A percentile compares a stretch with the other conserved stretches of the same genome.
phyloP scores from a whole-genome alignment of 2,329 filamentous ascomycete species.

The Aspergillus pseudoterreus region DNA sequence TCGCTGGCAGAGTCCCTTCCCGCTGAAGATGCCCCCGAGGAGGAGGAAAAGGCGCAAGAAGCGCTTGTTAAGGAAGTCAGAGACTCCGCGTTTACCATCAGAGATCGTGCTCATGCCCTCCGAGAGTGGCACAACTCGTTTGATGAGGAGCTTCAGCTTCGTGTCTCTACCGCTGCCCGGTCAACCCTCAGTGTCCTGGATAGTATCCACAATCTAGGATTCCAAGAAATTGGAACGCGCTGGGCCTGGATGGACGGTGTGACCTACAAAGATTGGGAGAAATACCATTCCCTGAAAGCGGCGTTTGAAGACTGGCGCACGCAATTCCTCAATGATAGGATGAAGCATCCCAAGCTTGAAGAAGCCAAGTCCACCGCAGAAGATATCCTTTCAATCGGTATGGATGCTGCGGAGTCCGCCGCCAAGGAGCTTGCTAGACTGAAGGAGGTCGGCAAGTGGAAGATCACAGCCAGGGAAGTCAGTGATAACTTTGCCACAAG shows the following conservation, averaged over 20 bases:
- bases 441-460: constrained; percentile 81
- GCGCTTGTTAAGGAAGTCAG: constrained; percentile 58
- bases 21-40: constrained; percentile 52
- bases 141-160: constrained; percentile 63
- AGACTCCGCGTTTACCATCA: constrained; percentile 67
- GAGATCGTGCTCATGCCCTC: constrained; percentile 71
- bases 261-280: constrained; percentile 95
- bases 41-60: constrained; percentile 51
- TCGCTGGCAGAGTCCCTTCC: constrained; percentile 53
- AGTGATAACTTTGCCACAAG: constrained; percentile 76
- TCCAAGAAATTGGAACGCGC: constrained; percentile 85
- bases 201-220: constrained; percentile 73
- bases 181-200: constrained; percentile 80
- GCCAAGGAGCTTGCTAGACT: constrained; percentile 76
- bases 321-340: constrained; percentile 73
- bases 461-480: constrained; percentile 69
- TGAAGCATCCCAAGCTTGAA: constrained; percentile 67
- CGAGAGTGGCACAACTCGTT: constrained; percentile 73
- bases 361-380: constrained; percentile 65
- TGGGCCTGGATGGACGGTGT: constrained; percentile 97
- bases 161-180: constrained; percentile 70
- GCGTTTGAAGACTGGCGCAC: constrained; percentile 80
- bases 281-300: constrained; percentile 83
- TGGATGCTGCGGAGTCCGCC: constrained; percentile 72
- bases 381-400: constrained; percentile 72